Percentiles rank a stretch among this genome's conserved stretches.
Evolutionary conservation across 192 early-diverging fungal species (phyloP).

Genomic region (Globomyces pollinis-pini): DNA sequence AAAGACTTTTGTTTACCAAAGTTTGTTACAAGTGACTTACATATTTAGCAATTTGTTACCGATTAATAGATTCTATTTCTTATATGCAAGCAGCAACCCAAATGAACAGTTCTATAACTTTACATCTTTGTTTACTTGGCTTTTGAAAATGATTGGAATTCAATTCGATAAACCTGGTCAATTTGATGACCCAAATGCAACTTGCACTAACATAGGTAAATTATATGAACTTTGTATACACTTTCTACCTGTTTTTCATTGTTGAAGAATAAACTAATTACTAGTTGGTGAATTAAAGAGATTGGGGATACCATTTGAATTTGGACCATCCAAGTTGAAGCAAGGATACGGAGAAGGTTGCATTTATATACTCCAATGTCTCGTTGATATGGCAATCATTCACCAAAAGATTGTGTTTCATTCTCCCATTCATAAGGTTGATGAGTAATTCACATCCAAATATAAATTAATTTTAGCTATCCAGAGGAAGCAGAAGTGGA

Average conservation of each 20-base stretch:
- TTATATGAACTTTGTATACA: too few species aligned
- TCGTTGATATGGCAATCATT: conserved; percentile 40
- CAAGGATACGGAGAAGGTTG: conserved; percentile 52
- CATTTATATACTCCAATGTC: conserved; percentile 26
- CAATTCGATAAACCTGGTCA: conserved; percentile 44
- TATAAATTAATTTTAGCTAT: too few species aligned
- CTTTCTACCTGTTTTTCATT: conserved; percentile 1
- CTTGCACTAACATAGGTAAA: conserved; percentile 44
- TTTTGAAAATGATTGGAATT: conserved; percentile 26
- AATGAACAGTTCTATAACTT: conserved; percentile 55
- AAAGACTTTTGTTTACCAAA: conserved; percentile 36
- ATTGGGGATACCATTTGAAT: conserved; percentile 41
- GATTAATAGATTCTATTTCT: conserved; percentile 36
- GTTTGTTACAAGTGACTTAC: conserved; percentile 20
- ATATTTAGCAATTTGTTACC: conserved; percentile 27
- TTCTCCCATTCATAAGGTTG: conserved; percentile 41
- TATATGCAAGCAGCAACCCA: conserved; percentile 29
- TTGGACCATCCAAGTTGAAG: conserved; percentile 45
- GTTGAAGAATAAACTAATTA: too few species aligned
- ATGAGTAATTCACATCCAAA: conserved; percentile 36
- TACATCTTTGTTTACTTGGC: conserved; percentile 41
- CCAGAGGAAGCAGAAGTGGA: conserved; percentile 59
- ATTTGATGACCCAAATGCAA: conserved; percentile 56
- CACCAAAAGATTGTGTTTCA: conserved; percentile 32
- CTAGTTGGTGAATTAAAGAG: conserved; percentile 45